Conservation (phyloP, 176 grass and related monocot genomes). For the Rhipidocladum racemiflorum region DNA sequence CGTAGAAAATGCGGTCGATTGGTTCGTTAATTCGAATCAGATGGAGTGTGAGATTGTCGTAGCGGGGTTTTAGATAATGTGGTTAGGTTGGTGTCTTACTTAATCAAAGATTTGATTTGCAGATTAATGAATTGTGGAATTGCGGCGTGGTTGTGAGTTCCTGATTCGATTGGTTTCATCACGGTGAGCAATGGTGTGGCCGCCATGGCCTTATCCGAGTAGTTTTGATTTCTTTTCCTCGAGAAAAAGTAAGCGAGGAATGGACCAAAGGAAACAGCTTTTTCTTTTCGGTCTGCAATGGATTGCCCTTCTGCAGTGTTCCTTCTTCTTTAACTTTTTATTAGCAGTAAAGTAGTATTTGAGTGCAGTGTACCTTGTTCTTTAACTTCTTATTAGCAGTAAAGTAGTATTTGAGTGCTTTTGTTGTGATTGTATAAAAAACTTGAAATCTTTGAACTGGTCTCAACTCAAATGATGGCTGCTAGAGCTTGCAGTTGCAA, state of each 20-base stretch:
- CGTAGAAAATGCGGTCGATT: constrained; percentile 9
- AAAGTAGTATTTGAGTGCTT: constrained; percentile 28
- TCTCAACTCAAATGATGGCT: constrained; percentile 43
- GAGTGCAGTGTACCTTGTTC: too few relatives aligned
- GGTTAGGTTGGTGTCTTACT: neutral
- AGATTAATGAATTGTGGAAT: constrained; percentile 25
- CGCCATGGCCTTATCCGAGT: too few relatives aligned
- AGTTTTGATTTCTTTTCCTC: too few relatives aligned
- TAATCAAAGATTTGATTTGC: constrained; percentile 11
- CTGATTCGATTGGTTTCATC: too few relatives aligned
- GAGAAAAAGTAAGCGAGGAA: too few relatives aligned
- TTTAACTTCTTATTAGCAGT: constrained; percentile 13
- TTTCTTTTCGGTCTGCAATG: constrained; percentile 37
- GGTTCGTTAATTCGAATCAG: neutral
- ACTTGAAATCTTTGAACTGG: too few relatives aligned
- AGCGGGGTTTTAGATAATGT: constrained; percentile 28
- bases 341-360: too few relatives aligned
- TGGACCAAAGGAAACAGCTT: too few relatives aligned
- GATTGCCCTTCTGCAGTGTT: constrained; percentile 35
- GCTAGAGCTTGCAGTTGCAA: constrained; percentile 54
- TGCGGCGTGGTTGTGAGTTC: constrained; percentile 13
- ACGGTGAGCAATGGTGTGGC: too few relatives aligned
- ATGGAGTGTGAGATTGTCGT: neutral
- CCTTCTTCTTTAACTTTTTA: constrained; percentile 26
- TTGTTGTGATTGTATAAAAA: constrained; percentile 37